Base-by-base conservation (phyloP, 179 eudicot genomes). In the Beta corolliflora region DNA sequence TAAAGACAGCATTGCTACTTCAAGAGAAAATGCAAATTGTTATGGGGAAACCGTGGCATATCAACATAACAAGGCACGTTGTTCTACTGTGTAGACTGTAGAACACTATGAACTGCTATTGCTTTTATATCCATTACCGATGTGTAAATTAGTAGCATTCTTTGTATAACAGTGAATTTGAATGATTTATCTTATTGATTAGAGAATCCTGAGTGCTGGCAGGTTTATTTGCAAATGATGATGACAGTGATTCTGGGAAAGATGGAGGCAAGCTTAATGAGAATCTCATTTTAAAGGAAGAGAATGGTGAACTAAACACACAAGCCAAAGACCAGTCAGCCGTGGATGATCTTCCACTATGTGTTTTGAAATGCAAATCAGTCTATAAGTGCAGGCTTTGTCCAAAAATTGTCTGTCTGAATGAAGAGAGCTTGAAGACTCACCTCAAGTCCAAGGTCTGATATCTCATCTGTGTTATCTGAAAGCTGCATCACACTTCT, bases 361-460 rank as follows among this genome's bases (percentile, higher is more conserved):
- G 87, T 81, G 86, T 93, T 70, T 86, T 96, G 88, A 90, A 87
- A 87, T 48, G 77, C 86, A 96, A 96, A 86, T 92, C 99, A 19
- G 97, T 92, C 79, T 96, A 82, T 61, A 96, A 93, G 91, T 96
- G 99, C 88, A 92, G 86, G 83, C 86, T 96, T 69, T 96, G 99
- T 86, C 99, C 99, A n/a, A 92, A 90, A 88, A 89, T 96, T 76
- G 94, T 96, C 80, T 94, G 98, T 84, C 82, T 96, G 87, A 85
- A 97, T 72, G 96, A 90, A 79, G 95, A 93, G 83, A 96, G 87
- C 45, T 77, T 96, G 68, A 87, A 75, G 78, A 80, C 92, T 75
- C 99, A 96, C 88, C 92, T 96, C 15, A 88, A 86, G 83, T 96
- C 99, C 61, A 96, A 94, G 97, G 99, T 89, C 78, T 80, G 83